Evolutionary conservation across 2,329 filamentous ascomycete species (phyloP), one percentile per base, ranked within the genome.

Genomic region (Geosmithia putterillii): DNA sequence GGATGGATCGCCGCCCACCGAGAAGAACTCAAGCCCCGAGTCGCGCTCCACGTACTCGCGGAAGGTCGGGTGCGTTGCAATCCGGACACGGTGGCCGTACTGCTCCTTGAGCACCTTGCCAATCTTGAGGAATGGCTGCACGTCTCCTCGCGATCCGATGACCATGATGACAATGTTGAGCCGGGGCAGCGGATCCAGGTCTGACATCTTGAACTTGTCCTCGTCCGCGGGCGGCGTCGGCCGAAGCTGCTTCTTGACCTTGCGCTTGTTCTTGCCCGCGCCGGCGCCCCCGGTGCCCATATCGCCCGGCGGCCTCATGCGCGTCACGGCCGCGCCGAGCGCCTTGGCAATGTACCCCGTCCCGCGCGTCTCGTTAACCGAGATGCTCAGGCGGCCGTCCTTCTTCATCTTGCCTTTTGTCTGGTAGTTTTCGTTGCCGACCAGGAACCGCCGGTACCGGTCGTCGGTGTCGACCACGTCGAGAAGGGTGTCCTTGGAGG

Each of bases 101-200:
- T 79, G 64, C 43, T 86, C 73, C 53, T 82, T 79, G 38, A 92
- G 62, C 1, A 84, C 72, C 59, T 83, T 81, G 18, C 81, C 84
- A 41, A 92, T 73, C 50, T 79, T 79, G 18, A 92, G 60, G 47
- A 92, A 92, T 0, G 86, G 86, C 55, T 92, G 86, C 2, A 84
- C 81, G 54, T 92, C 86, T 32, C 86, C 86, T 41, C 86, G 71
- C 3, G 79, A 85, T 3, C 86, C 86, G 51, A 90, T 87, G 7
- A 90, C 82, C 74, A 88, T 87, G 52, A 90, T 81, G 22, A 88
- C 83, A 43, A 92, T 83, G 57, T 88, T 89, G 40, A 92, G 64
- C 9, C 57, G 65, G 2, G 79, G 71, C n/a, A 58, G 60, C 18
- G 56, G 59, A 12, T 55, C 51, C 3, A 55, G 50, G 7, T 56